Percentiles rank a stretch among this genome's conserved stretches.
Conservation (phyloP, 257 asterid genomes). For the Lithospermum erythrorhizon region DNA sequence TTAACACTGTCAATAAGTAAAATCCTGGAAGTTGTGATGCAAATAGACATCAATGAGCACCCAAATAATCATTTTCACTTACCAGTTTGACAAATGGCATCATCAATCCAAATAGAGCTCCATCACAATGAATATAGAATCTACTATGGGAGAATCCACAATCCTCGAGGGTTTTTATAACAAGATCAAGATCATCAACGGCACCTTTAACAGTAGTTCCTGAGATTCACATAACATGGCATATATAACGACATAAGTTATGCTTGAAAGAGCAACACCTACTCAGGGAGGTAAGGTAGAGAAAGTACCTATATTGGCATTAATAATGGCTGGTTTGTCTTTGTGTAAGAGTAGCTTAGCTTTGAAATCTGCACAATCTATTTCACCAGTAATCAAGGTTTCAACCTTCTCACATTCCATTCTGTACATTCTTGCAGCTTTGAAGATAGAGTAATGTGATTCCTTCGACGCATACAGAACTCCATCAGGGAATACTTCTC, state of each 20-base stretch:
- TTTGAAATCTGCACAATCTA: slow-evolving; percentile 76
- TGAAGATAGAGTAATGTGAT: slow-evolving; percentile 90
- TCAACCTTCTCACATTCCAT: slow-evolving; percentile 79
- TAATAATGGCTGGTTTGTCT: slow-evolving; percentile 85
- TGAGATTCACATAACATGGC: slow-evolving; percentile 21
- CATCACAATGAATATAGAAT: slow-evolving; percentile 94
- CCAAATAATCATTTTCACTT: slow-evolving; percentile 11
- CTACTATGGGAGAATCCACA: slow-evolving; percentile 65
- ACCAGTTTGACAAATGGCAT: slow-evolving; percentile 97
- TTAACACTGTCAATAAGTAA: not conserved
- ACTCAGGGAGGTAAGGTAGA: not conserved
- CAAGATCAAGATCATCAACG: slow-evolving; percentile 96
- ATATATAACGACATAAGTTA: not conserved
- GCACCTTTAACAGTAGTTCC: slow-evolving; percentile 99
- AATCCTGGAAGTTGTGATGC: not conserved
- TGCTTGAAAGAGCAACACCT: not conserved
- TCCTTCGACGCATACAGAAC: slow-evolving; percentile 81
- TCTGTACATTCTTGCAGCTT: slow-evolving; percentile 97
- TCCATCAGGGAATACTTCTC: slow-evolving; percentile 96
- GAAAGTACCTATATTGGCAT: slow-evolving; percentile 71
- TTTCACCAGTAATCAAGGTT: slow-evolving; percentile 81
- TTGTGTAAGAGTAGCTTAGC: slow-evolving; percentile 50
- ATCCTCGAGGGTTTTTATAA: slow-evolving; percentile 80
- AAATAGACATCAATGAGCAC: not conserved
- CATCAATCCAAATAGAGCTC: slow-evolving; percentile 96